Evolutionary conservation across 2,329 filamentous ascomycete species (phyloP).

Genomic region (Emergomyces pasteurianus): DNA sequence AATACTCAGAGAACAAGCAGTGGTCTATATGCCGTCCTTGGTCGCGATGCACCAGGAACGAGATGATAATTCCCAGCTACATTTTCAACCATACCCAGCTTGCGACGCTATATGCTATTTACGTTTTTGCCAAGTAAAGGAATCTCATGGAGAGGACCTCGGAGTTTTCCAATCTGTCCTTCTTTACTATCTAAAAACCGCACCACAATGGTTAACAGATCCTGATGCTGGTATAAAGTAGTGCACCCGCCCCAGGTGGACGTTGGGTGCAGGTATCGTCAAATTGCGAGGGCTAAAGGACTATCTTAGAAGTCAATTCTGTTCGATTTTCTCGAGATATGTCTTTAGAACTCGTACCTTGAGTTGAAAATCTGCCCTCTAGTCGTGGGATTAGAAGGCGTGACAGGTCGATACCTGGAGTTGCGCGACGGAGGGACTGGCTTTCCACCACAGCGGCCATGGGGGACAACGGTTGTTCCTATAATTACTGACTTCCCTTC

Average conservation of each 20-base stretch:
- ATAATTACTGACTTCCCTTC: neutral
- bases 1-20: too few species aligned
- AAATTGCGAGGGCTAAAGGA: too few species aligned
- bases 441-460: neutral
- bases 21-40: too few species aligned
- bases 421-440: neutral
- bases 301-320: constrained; percentile 4
- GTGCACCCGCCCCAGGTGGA: neutral
- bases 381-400: constrained; percentile 4
- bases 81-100: too few species aligned
- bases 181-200: constrained; percentile 52
- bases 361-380: constrained; percentile 4
- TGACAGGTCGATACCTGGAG: constrained; percentile 2
- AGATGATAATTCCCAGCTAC: too few species aligned
- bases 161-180: constrained; percentile 40
- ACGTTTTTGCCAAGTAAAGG: constrained; percentile 61
- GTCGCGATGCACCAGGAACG: too few species aligned
- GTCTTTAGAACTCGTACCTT: constrained; percentile 1
- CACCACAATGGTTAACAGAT: constrained; percentile 48
- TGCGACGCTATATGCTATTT: constrained; percentile 32
- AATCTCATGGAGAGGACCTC: constrained; percentile 62
- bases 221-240: constrained; percentile 10
- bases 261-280: neutral
- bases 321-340: constrained; percentile 4
- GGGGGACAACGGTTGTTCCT: neutral